Evolutionary conservation across 2,329 filamentous ascomycete genomes (phyloP), one percentile per base, ranked within the genome.

Genomic region (Venturiaceae sp.): DNA sequence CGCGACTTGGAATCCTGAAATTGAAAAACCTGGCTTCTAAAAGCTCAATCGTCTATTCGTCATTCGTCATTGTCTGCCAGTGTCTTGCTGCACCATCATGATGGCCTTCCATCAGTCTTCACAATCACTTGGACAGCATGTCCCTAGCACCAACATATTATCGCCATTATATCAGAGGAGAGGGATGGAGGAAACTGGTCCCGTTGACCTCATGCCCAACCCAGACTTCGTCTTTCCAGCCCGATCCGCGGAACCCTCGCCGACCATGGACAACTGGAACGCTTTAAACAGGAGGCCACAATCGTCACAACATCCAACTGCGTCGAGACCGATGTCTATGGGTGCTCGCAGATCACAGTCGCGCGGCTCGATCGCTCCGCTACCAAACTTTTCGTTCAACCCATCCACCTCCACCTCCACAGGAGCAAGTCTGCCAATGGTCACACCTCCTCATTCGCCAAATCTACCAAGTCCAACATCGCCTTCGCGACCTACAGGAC

Each of bases 401-500:
- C 72, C 76, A 9, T 67, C 71, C n/a, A 72, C 72, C 58, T 60
- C 70, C 14, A 66, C 73, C 39, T 13, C 39, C 19, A 41, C 28
- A 62, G 57, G 47, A 21, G 32, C 19, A 66, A 69, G 21, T 62
- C 66, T 33, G 58, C 68, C 44, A 64, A 63, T 9, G 32, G 53
- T 60, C n/a, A 71, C 71, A 47, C 74, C 72, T 39, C 68, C 69
- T n/a, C 65, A 68, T 19, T 72, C 72, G 8, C 72, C 74, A 11
- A 64, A 66, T 14, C 60, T 67, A n/a, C 61, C 64, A 30, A 32
- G 67, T 11, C 71, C 73, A 4, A 66, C 68, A 14, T 74, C 75
- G 30, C 79, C 84, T 19, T 76, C 80, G 21, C 78, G 83, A 61
- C 75, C 80, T 26, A 74, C 75, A 33, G 84, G 85, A 23, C 88